phyloP scores from a whole-genome alignment of 2,329 filamentous ascomycete species.

The Sarocladiaceae sp. region DNA sequence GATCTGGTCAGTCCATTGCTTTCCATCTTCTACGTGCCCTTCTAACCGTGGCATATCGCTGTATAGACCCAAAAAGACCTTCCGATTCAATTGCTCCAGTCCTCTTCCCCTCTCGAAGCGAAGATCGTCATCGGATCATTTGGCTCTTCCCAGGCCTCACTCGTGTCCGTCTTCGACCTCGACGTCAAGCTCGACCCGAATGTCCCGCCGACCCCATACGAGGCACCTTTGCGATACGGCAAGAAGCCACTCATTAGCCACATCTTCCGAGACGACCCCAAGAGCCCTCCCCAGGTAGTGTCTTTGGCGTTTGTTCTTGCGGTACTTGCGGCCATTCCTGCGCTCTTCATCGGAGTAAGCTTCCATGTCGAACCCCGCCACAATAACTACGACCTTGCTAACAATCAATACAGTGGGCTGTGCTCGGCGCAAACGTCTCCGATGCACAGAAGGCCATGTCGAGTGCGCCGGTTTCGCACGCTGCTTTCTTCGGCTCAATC shows the following conservation, averaged over 20 bases:
- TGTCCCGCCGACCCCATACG: slow-evolving; percentile 53
- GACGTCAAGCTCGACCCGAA: slow-evolving; percentile 60
- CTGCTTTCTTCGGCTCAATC: slow-evolving; percentile 81
- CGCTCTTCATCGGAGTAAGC: slow-evolving; percentile 66
- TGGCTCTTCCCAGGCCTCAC: slow-evolving; percentile 65
- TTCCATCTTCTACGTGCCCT: neutral
- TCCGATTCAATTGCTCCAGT: slow-evolving; percentile 72
- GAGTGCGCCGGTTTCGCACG: slow-evolving; percentile 75
- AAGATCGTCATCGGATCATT: slow-evolving; percentile 84
- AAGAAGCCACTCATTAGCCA: slow-evolving; percentile 84
- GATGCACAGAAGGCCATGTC: slow-evolving; percentile 73
- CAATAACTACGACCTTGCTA: neutral
- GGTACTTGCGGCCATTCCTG: slow-evolving; percentile 69
- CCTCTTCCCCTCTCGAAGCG: slow-evolving; percentile 67
- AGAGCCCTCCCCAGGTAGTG: slow-evolving; percentile 75
- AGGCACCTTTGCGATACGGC: slow-evolving; percentile 75
- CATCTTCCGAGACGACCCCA: slow-evolving; percentile 76
- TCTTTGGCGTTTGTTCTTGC: slow-evolving; percentile 73
- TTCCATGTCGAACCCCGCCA: neutral
- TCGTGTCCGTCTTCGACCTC: slow-evolving; percentile 69
- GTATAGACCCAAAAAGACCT: slow-evolving; percentile 81
- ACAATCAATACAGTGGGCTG: slow-evolving; percentile 60
- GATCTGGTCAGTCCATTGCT: slow-evolving; percentile 66
- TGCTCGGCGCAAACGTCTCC: slow-evolving; percentile 76
- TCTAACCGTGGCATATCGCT: neutral